Conservation (phyloP, 176 grass and related monocot genomes). For the Bothriochloa decipiens region DNA sequence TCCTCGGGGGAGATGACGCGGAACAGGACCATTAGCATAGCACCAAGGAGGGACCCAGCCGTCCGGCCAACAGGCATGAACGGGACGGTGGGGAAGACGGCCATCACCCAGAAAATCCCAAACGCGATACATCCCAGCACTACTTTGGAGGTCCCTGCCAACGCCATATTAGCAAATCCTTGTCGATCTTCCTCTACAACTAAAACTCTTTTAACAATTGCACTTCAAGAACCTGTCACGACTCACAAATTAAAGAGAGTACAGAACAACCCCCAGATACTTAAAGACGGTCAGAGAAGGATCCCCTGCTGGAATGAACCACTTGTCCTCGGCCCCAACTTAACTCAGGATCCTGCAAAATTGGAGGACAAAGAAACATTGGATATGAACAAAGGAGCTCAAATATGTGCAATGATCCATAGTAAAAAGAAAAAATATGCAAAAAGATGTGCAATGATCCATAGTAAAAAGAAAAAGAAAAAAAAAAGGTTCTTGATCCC, state of each 20-base stretch:
- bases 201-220: conserved; percentile 54
- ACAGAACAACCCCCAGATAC: conserved; percentile 41
- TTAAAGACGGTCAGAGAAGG: conserved; percentile 38
- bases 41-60: conserved; percentile 75
- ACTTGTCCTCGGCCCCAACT: not conserved
- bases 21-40: conserved; percentile 84
- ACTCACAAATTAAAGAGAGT: conserved; percentile 38
- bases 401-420: too few relatives aligned
- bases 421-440: not conserved
- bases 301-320: conserved; percentile 2
- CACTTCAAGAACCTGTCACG: conserved; percentile 53
- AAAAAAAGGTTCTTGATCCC: conserved; percentile 1
- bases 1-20: conserved; percentile 67
- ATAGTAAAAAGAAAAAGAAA: not conserved
- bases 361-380: conserved; percentile 20
- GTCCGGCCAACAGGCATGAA: conserved; percentile 80
- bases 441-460: conserved; percentile 18
- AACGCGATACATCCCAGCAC: conserved; percentile 79
- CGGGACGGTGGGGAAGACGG: conserved; percentile 76
- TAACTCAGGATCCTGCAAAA: conserved; percentile 33
- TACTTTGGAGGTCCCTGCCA: conserved; percentile 68
- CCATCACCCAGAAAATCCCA: conserved; percentile 82
- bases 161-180: conserved; percentile 57
- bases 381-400: not conserved
- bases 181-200: conserved; percentile 44